These are phyloP conservation scores for Aspergillus fumigatiaffinis DNA, from an alignment of 2,329 filamentous ascomycete genomes.

Conservation along the genomic window DNA sequence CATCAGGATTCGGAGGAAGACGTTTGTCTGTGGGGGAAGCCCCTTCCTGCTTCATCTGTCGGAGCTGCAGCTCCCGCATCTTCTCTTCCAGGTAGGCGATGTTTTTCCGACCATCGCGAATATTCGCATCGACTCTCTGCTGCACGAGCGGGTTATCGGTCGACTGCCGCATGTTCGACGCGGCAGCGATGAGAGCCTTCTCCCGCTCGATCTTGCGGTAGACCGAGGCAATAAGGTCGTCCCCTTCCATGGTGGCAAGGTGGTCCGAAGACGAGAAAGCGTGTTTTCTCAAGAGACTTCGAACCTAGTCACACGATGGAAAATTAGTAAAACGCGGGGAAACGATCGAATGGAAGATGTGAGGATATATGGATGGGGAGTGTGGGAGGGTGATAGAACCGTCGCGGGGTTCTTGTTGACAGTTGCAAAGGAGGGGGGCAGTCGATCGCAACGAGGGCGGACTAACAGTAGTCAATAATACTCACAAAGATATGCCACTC, in stretches of 20 bases:
- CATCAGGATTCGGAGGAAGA: conserved; percentile 41
- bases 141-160: conserved; percentile 91
- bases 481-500: background rate
- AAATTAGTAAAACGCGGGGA: conserved; percentile 10
- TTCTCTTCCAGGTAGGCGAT: conserved; percentile 94
- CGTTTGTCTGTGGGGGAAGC: conserved; percentile 46
- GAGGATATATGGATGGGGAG: conserved; percentile 7
- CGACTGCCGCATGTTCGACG: conserved; percentile 90
- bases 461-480: conserved; percentile 1
- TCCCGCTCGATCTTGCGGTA: conserved; percentile 97
- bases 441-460: conserved; percentile 8
- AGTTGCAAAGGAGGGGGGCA: conserved; percentile 13
- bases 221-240: conserved; percentile 71
- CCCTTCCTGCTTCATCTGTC: conserved; percentile 59
- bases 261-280: conserved; percentile 9
- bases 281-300: background rate
- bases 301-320: background rate
- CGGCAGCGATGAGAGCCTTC: conserved; percentile 89
- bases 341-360: conserved; percentile 7
- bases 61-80: conserved; percentile 81
- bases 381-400: conserved; percentile 14
- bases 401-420: conserved; percentile 26
- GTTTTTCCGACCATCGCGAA: conserved; percentile 88
- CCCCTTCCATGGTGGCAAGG: conserved; percentile 52
- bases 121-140: conserved; percentile 86